Evolutionary conservation across 352 stramenopile species (phyloP), one percentile per base, ranked within the genome.

Genomic region (Phytophthora idaei): DNA sequence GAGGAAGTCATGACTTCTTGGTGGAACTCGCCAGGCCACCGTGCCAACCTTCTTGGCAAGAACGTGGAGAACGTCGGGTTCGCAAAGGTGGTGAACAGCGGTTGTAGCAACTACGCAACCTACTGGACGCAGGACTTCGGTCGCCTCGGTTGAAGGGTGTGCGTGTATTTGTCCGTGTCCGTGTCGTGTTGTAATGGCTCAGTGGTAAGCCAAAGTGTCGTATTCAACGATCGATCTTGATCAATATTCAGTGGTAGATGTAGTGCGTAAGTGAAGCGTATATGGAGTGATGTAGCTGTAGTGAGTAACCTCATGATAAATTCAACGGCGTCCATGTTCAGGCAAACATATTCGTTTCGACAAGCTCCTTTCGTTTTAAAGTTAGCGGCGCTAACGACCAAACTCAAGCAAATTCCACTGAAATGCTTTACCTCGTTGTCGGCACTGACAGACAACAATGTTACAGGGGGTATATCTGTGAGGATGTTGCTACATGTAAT

Each of bases 21-120:
- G 79, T 78, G 65, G 77, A 85, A 86, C 52, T 89, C 80, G 10
- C 39, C 66, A 0, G 74, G 76, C 4, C 80, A 89, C 64, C 64
- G 69, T n/a, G 71, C 72, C 44, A 88, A 88, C 71, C 71, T 88
- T 32, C 63, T 88, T 15, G 54, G 41, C 14, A 54, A 44, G 5
- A 58, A 78, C 41, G 46, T 62, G 17, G 25, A 17, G 37, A 74
- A 78, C 34, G 70, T 81, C 28, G 73, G 73, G 15, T 78, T 76
- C 42, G 73, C 61, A 3, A 67, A 72, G 44, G 52, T 36, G 31
- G n/a, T 65, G 59, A 87, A 77, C 58, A 57, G 51, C 0, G 51
- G 50, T 6, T 77, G 66, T 55, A 28, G 53, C 36, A 75, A 41
- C 53, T 77, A 68, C 34, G 52, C 34, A 2, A 74, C 48, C 4